These are phyloP conservation scores for Inga leiocalycina DNA, from an alignment of 306 rosid genomes.

Conservation along the genomic window DNA sequence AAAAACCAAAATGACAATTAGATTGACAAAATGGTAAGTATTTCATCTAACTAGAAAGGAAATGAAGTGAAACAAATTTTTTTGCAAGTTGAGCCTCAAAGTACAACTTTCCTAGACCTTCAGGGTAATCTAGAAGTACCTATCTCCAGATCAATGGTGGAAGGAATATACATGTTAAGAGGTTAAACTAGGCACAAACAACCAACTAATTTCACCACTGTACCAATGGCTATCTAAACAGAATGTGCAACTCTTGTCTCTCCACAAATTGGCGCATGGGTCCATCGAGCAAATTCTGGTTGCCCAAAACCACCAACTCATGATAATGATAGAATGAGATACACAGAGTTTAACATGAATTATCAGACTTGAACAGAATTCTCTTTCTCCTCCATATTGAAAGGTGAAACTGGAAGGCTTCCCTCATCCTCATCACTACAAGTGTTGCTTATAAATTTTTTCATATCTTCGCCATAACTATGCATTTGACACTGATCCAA, in stretches of 20 bases:
- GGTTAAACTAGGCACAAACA: conserved; percentile 58
- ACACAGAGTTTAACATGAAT: not conserved
- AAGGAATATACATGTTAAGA: conserved; percentile 72
- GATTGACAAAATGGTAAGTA: conserved; percentile 41
- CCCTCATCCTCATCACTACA: conserved; percentile 49
- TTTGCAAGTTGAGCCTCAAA: conserved; percentile 49
- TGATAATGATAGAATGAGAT: conserved; percentile 24
- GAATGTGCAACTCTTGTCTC: conserved; percentile 43
- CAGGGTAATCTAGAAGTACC: conserved; percentile 58
- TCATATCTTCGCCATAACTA: conserved; percentile 16
- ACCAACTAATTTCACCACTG: conserved; percentile 59
- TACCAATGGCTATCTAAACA: conserved; percentile 53
- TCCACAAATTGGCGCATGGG: conserved; percentile 38
- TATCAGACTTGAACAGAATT: conserved; percentile 39
- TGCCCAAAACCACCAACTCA: conserved; percentile 36
- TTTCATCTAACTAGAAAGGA: conserved; percentile 38
- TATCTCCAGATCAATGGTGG: conserved; percentile 57
- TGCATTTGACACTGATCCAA: conserved; percentile 35
- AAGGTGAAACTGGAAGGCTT: conserved; percentile 34
- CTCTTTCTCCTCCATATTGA: conserved; percentile 43
- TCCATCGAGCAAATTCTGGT: conserved; percentile 45
- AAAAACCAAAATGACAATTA: conserved; percentile 19
- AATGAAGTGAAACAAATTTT: conserved; percentile 38
- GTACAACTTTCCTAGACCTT: conserved; percentile 63
- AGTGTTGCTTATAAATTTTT: conserved; percentile 14